These are phyloP conservation scores for Zasmidium citrigriseum DNA, from an alignment of 2,329 filamentous ascomycete species.

Conservation along the genomic window DNA sequence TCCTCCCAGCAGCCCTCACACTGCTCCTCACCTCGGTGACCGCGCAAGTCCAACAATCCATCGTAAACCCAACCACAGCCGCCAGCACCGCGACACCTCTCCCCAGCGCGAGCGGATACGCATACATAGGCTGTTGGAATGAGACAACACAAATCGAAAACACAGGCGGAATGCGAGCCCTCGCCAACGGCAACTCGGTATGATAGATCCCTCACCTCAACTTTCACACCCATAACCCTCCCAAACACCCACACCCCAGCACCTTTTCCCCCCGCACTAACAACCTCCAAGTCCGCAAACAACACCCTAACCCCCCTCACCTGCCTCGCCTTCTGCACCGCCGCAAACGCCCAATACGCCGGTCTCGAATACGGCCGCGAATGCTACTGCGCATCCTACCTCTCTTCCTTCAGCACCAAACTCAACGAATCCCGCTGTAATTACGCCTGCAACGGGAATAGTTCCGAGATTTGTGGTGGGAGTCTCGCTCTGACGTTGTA, in stretches of 20 bases:
- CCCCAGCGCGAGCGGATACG: conserved; percentile 39
- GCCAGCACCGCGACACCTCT: conserved; percentile 25
- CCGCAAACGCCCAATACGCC: conserved; percentile 45
- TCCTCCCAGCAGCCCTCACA: conserved; percentile 1
- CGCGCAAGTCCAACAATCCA: conserved; percentile 23
- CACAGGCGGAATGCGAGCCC: conserved; percentile 47
- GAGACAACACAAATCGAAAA: conserved; percentile 50
- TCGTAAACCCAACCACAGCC: conserved; percentile 32
- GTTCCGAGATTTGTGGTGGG: conserved; percentile 57
- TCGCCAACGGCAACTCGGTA: conserved; percentile 48
- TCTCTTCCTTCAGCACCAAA: conserved; percentile 51
- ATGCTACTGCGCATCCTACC: conserved; percentile 59
- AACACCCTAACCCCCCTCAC: conserved; percentile 53
- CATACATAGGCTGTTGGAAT: conserved; percentile 61
- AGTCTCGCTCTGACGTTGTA: conserved; percentile 39
- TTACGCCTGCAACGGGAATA: conserved; percentile 57
- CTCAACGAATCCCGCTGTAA: conserved; percentile 52
- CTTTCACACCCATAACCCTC: neutral
- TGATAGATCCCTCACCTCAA: conserved; percentile 9
- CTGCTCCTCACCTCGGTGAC: neutral
- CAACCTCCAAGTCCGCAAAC: conserved; percentile 33
- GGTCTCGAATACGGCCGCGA: conserved; percentile 60
- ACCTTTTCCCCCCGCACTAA: neutral
- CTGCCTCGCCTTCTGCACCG: conserved; percentile 56
- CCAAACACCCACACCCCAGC: neutral